Conservation (phyloP, 2,329 filamentous ascomycete genomes). For the Penicillium palitans region DNA sequence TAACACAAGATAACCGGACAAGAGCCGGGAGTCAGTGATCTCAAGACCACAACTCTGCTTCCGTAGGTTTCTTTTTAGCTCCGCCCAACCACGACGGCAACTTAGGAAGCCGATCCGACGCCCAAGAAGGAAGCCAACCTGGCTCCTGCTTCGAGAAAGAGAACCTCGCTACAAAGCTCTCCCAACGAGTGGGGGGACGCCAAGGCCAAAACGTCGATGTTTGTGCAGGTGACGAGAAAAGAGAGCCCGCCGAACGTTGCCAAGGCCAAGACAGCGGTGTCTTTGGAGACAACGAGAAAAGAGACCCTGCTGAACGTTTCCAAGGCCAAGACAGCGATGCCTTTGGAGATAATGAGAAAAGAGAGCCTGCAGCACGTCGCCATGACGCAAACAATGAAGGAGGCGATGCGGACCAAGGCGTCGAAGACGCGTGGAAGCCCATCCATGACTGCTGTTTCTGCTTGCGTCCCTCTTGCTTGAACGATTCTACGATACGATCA, state of each 20-base stretch:
- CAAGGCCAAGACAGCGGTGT: constrained; percentile 7
- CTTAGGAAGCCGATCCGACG: not conserved
- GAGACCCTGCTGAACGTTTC: not conserved
- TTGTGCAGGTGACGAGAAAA: constrained; percentile 11
- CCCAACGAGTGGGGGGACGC: constrained; percentile 11
- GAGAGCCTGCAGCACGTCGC: constrained; percentile 14
- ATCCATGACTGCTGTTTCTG: constrained; percentile 18
- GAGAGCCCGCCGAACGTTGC: not conserved
- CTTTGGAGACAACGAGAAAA: constrained; percentile 17
- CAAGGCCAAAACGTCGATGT: constrained; percentile 16
- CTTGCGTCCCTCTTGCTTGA: constrained; percentile 28
- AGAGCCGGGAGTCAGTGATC: not conserved
- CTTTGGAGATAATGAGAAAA: constrained; percentile 17
- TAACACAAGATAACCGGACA: not conserved
- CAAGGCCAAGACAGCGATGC: constrained; percentile 7
- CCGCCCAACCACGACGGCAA: constrained; percentile 11
- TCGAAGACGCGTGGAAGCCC: constrained; percentile 5
- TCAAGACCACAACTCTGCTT: constrained; percentile 26
- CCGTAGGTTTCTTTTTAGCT: constrained; percentile 7
- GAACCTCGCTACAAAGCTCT: constrained; percentile 7
- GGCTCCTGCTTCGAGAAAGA: constrained; percentile 2
- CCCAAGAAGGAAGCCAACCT: constrained; percentile 12
- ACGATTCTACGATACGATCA: constrained; percentile 37
- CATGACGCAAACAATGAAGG: constrained; percentile 19
- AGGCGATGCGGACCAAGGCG: constrained; percentile 4